Percentiles rank a stretch among this genome's conserved stretches.
Conservation (phyloP, 2,329 filamentous ascomycete genomes). For the Diaporthe sp. region DNA sequence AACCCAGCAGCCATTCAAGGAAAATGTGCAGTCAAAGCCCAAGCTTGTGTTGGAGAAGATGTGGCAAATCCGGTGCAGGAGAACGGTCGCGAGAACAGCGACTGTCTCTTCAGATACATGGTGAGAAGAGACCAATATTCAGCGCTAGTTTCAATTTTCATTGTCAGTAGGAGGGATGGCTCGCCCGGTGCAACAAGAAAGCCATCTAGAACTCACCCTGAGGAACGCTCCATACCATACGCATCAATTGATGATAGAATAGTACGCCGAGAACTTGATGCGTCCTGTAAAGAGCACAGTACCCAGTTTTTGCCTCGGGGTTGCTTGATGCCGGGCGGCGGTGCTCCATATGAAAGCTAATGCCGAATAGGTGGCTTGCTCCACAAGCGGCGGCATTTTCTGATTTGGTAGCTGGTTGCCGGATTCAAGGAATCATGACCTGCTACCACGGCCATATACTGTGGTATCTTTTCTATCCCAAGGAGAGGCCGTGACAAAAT, state of each 20-base stretch:
- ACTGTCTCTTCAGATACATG: not conserved
- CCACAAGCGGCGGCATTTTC: no score
- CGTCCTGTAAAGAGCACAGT: no score
- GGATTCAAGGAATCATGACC: no score
- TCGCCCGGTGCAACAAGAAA: not conserved
- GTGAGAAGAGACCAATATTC: not conserved
- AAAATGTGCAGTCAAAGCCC: not conserved
- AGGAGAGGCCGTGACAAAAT: slow-evolving; percentile 24
- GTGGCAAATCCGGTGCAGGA: no score
- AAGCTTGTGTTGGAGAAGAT: not conserved
- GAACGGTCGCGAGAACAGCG: not conserved
- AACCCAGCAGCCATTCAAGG: not conserved
- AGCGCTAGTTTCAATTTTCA: not conserved
- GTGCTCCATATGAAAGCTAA: not conserved
- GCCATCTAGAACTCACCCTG: not conserved
- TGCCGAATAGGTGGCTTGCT: no score
- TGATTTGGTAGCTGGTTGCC: not conserved
- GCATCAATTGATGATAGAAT: not conserved
- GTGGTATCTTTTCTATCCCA: not conserved
- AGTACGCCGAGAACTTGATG: not conserved
- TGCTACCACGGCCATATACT: no score
- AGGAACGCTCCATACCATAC: no score
- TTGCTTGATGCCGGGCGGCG: not conserved
- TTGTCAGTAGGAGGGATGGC: not conserved
- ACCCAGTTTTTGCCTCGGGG: not conserved